Base-by-base conservation (phyloP, 768 basidiomycete genomes). In the Tylopilus felleus region DNA sequence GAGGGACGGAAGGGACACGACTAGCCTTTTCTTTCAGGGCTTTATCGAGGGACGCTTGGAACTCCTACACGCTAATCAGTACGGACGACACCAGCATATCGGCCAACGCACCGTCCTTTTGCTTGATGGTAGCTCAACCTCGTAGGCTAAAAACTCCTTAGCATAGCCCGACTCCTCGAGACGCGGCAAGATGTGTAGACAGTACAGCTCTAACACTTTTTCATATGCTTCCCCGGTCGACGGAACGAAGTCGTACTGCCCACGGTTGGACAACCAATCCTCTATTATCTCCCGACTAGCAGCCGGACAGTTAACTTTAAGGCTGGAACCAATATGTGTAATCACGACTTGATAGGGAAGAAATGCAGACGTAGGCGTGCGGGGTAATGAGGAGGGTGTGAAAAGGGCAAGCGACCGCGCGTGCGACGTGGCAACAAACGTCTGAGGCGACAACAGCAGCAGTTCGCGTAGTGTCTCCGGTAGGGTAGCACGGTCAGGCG, bases 101-200 rank as follows among this genome's bases (percentile, higher is more conserved):
- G 41, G 12, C 31, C 16, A 36, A 68, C 74, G 49, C 63, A 90
- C 90, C 74, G 79, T 74, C 70, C 81, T 76, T 47, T 68, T 73
- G 19, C 75, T 71, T 2, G 65, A 59, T 17, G 77, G 60, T 25
- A 93, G 73, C 62, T 92, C 88, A 23, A 74, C 74, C 64, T 93
- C 90, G 59, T 87, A 88, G 38, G 80, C 74, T 53, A 93, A 64
- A 64, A 91, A 92, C 58, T 90, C 88, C 48, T 74, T 77, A 16
- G 85, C 88, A 61, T 90, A 90, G 19, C 85, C 83, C 90, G 90
- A 93, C 62, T 90, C 84, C 45, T 80, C 81, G 25, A 93, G 66
- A 44, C 81, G 80, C 0, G 90, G 87, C 33, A 93, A 70, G 33
- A 93, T 71, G 53, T 85, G 83, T 16, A 91, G 72, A 60, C 83